Base-by-base conservation (phyloP, 2,329 filamentous ascomycete genomes). In the Mycogone perniciosa region DNA sequence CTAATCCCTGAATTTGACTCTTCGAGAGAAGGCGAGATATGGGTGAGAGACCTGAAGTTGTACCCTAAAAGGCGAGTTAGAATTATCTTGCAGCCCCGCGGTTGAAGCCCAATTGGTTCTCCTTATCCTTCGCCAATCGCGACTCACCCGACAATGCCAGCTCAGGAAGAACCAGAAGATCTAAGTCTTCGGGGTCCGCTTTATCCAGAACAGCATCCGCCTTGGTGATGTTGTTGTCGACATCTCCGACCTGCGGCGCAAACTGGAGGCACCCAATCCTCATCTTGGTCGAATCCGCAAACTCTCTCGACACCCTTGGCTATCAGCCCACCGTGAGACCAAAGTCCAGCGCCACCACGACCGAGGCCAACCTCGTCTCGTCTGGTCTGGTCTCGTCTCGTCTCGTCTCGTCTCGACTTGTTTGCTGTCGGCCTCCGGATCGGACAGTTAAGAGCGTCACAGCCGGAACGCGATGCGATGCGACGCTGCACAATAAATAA, bases 141-240 rank as follows among this genome's bases (percentile, higher is more conserved):
- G 30, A 61, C 70, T 57, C 67, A 87, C 85, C 85, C 51, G 81
- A 77, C 62, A 92, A 89, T 1, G 88, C 85, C 64, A 92, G 70
- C 63, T 92, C 88, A 0, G 88, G 87, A 0, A 92, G 69, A 0
- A 92, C 80, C 0, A 93, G 72, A 31, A 91, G 74, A 61, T 89
- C 85, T 1, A 91, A 43, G n/a, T 76, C 69, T 1, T 76, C 67
- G 0, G 75, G 68, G 5, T 75, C 68, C 0, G 79, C 76, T 29
- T 63, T 71, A 13, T 68, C 73, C 8, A 92, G 69, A 4, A 91
- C 74, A 0, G 74, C 67, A 56, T 90, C 82, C 54, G 87, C 87
- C 13, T 77, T 77, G 56, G 77, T 79, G 42, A 91, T 73, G 57
- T 92, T 92, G 54, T 85, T 80, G 59, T 86, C 70, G 33, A 88